phyloP scores from a whole-genome alignment of 441 rosid genomes.

The Erodium moschatum region DNA sequence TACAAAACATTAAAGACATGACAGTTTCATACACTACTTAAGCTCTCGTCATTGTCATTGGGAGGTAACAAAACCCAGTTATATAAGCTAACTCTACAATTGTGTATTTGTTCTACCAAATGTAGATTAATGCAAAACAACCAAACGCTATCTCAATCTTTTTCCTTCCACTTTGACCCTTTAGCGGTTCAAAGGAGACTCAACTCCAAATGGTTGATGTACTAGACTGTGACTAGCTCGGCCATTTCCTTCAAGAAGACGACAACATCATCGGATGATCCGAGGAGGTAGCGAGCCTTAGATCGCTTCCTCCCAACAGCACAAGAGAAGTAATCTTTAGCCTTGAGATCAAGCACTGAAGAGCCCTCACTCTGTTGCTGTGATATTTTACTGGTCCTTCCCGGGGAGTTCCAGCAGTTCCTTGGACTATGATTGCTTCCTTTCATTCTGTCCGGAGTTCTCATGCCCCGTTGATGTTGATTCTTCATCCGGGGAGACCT shows the following conservation, averaged over 20 bases:
- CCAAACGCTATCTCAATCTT: too few relatives aligned
- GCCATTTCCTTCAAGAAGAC: conserved; percentile 62
- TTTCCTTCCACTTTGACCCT: too few relatives aligned
- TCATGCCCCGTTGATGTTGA: conserved; percentile 20
- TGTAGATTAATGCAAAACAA: too few relatives aligned
- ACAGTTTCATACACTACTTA: too few relatives aligned
- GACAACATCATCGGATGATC: conserved; percentile 78
- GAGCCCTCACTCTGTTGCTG: conserved; percentile 44
- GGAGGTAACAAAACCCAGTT: too few relatives aligned
- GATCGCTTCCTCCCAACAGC: conserved; percentile 86
- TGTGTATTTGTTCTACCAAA: too few relatives aligned
- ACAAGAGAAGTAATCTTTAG: conserved; percentile 92
- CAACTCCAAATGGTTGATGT: background rate
- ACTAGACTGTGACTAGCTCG: too few relatives aligned
- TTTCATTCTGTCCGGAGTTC: conserved; percentile 44
- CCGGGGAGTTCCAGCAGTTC: conserved; percentile 30
- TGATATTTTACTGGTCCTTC: conserved; percentile 29
- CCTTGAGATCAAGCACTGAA: conserved; percentile 78
- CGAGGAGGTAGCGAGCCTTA: conserved; percentile 61
- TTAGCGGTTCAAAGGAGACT: too few relatives aligned
- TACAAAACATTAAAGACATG: too few relatives aligned
- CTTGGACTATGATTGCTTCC: conserved; percentile 22
- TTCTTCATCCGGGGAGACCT: background rate
- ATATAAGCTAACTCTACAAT: too few relatives aligned
- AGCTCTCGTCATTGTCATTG: too few relatives aligned